These are phyloP conservation scores for Aspergillus oerlinghausenensis DNA, from an alignment of 2,329 filamentous ascomycete species.

Conservation along the genomic window DNA sequence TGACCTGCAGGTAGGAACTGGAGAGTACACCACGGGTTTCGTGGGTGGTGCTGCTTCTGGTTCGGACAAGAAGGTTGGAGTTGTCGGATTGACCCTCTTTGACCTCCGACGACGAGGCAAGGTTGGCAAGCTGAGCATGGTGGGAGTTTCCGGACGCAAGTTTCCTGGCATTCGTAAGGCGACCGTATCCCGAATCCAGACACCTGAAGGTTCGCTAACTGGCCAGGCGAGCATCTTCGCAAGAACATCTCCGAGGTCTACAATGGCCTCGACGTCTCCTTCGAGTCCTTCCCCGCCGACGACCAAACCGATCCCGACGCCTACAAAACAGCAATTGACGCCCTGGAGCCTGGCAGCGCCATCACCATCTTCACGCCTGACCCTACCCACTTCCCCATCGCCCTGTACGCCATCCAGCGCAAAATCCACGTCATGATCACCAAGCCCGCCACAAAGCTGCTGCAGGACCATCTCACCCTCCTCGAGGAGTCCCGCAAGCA, in stretches of 20 bases:
- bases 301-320: slow-evolving; percentile 68
- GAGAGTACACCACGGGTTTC: slow-evolving; percentile 95
- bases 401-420: slow-evolving; percentile 83
- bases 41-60: slow-evolving; percentile 77
- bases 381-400: slow-evolving; percentile 87
- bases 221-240: slow-evolving; percentile 68
- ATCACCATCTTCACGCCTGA: slow-evolving; percentile 97
- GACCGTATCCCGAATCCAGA: background rate
- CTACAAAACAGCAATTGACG: slow-evolving; percentile 85
- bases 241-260: slow-evolving; percentile 86
- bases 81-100: slow-evolving; percentile 84
- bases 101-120: slow-evolving; percentile 85
- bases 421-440: slow-evolving; percentile 89
- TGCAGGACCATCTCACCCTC: slow-evolving; percentile 73
- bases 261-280: slow-evolving; percentile 82
- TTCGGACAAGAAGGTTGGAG: slow-evolving; percentile 94
- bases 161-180: slow-evolving; percentile 81
- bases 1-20: slow-evolving; percentile 67
- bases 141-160: slow-evolving; percentile 80
- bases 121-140: slow-evolving; percentile 82
- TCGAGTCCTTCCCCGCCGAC: slow-evolving; percentile 76
- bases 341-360: slow-evolving; percentile 73
- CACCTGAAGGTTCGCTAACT: slow-evolving; percentile 6
- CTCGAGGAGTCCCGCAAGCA: slow-evolving; percentile 66
- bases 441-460: slow-evolving; percentile 84